phyloP scores from a whole-genome alignment of 2,329 filamentous ascomycete genomes.

The Hortaea werneckii region DNA sequence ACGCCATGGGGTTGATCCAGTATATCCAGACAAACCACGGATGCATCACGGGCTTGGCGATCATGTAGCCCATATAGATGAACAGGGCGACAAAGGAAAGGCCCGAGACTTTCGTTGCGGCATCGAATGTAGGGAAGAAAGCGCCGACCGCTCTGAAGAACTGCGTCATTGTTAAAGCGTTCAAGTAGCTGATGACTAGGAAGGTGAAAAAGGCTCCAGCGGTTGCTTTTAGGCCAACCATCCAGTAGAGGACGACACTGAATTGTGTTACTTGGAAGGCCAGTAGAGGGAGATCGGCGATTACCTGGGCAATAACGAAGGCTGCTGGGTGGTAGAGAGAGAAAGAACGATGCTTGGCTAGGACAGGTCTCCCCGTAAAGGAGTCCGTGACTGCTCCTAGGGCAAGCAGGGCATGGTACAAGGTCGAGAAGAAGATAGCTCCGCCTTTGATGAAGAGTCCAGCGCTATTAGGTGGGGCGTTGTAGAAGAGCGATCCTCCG shows the following conservation, averaged over 20 bases:
- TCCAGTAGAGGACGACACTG: conserved; percentile 52
- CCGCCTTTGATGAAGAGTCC: conserved; percentile 57
- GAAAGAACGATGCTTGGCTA: conserved; percentile 36
- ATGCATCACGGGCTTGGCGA: conserved; percentile 28
- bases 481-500: conserved; percentile 71
- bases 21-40: conserved; percentile 42
- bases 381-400: conserved; percentile 56
- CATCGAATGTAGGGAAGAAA: conserved; percentile 21
- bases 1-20: conserved; percentile 47
- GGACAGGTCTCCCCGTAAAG: conserved; percentile 35
- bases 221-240: conserved; percentile 45
- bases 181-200: conserved; percentile 27
- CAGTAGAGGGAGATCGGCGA: conserved; percentile 45
- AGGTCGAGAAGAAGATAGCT: conserved; percentile 53
- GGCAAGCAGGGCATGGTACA: conserved; percentile 52
- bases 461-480: conserved; percentile 48
- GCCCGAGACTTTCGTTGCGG: conserved; percentile 23
- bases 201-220: conserved; percentile 52
- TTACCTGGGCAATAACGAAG: conserved; percentile 44
- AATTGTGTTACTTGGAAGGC: conserved; percentile 51
- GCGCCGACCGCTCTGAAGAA: conserved; percentile 35
- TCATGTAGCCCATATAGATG: conserved; percentile 25
- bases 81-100: conserved; percentile 20
- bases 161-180: conserved; percentile 31
- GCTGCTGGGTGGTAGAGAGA: conserved; percentile 28